A percentile compares a stretch with the other conserved stretches of the same genome.
These are phyloP conservation scores for Hypoxylon intermedium DNA, from an alignment of 495 filamentous ascomycete genomes.

Conservation along the genomic window DNA sequence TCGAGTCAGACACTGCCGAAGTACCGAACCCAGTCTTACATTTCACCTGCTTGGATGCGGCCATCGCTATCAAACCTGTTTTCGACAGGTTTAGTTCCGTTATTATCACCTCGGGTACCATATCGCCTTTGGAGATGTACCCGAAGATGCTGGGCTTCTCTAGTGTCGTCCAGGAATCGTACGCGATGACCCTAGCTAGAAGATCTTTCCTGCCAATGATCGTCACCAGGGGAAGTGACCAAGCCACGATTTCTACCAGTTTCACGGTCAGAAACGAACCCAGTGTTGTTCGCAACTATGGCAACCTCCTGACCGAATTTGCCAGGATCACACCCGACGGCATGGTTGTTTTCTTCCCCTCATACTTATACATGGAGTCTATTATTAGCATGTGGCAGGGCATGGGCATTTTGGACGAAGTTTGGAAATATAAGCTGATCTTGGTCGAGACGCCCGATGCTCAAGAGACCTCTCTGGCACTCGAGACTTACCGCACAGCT, in stretches of 20 bases:
- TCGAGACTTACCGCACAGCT: constrained; percentile 96
- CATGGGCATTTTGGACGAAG: constrained; percentile 94
- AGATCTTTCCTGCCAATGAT: constrained; percentile 97
- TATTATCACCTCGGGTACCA: constrained; percentile 97
- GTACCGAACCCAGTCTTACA: constrained; percentile 96
- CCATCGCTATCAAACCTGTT: constrained; percentile 97
- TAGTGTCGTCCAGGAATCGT: constrained; percentile 93
- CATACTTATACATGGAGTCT: constrained; percentile 98
- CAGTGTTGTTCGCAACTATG: constrained; percentile 93
- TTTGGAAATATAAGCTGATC: constrained; percentile 99
- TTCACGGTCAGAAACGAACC: constrained; percentile 97
- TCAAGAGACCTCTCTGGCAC: constrained; percentile 92
- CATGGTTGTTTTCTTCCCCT: constrained; percentile 98
- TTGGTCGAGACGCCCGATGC: constrained; percentile 97
- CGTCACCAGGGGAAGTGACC: constrained; percentile 92
- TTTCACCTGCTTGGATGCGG: constrained; percentile 95
- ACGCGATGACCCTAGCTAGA: constrained; percentile 95
- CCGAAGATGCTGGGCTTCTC: constrained; percentile 96
- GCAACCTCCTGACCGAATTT: constrained; percentile 90
- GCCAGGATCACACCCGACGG: constrained; percentile 94
- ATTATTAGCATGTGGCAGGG: constrained; percentile 99
- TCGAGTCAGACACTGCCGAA: constrained; percentile 92
- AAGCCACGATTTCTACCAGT: constrained; percentile 84
- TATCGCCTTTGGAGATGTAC: constrained; percentile 98
- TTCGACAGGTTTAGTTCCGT: constrained; percentile 97